Conservation (phyloP, 768 basidiomycete species). For the Leccinum imitatum region DNA sequence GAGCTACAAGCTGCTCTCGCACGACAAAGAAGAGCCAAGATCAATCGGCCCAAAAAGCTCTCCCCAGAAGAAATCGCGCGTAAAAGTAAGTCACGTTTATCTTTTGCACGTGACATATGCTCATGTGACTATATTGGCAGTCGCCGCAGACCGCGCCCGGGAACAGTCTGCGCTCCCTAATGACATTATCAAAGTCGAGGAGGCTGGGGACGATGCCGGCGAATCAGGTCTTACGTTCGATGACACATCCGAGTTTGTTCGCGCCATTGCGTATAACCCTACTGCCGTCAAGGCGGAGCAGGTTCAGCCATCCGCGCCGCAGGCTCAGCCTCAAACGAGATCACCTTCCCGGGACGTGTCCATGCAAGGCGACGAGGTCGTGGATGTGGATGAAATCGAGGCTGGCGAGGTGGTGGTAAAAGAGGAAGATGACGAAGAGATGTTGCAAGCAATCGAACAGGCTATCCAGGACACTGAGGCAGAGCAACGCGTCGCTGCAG, state of each 20-base stretch:
- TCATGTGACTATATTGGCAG: slow-evolving; percentile 37
- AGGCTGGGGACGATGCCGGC: slow-evolving; percentile 40
- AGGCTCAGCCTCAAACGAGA: slow-evolving; percentile 31
- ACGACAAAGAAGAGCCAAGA: slow-evolving; percentile 77
- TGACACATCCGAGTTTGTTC: slow-evolving; percentile 96
- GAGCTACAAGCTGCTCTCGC: slow-evolving; percentile 94
- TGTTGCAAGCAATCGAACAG: slow-evolving; percentile 76
- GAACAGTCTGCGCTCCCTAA: slow-evolving; percentile 45
- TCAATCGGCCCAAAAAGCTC: slow-evolving; percentile 54
- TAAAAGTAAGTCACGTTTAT: slow-evolving; percentile 51
- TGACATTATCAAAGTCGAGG: slow-evolving; percentile 47
- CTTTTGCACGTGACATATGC: neutral
- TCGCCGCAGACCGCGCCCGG: slow-evolving; percentile 59
- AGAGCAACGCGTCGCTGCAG: slow-evolving; percentile 43
- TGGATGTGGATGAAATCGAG: slow-evolving; percentile 67
- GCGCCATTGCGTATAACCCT: slow-evolving; percentile 72
- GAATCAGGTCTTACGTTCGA: slow-evolving; percentile 77
- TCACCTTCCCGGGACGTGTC: slow-evolving; percentile 54
- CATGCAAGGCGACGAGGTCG: slow-evolving; percentile 58
- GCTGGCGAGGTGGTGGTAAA: slow-evolving; percentile 79
- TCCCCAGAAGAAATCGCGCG: slow-evolving; percentile 81
- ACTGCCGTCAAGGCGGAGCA: slow-evolving; percentile 51
- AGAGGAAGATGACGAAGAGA: slow-evolving; percentile 76
- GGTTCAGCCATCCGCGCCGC: slow-evolving; percentile 33
- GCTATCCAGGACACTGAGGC: slow-evolving; percentile 63